A percentile compares a stretch with the other conserved stretches of the same genome.
These are phyloP conservation scores for Forsythia suspensa DNA, from an alignment of 257 asterid species.

Conservation along the genomic window DNA sequence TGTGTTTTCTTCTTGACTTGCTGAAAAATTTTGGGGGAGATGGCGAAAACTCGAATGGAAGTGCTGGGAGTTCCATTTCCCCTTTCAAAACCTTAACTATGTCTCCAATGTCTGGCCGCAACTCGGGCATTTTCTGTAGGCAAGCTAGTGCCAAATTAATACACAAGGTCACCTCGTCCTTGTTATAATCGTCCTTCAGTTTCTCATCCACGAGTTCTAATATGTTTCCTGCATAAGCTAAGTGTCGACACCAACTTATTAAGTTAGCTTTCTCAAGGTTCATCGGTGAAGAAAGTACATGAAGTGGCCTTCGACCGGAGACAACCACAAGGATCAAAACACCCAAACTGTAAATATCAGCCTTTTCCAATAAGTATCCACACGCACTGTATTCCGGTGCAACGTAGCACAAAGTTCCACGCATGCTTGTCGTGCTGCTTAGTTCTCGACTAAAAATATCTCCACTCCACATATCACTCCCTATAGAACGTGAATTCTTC, in stretches of 20 bases:
- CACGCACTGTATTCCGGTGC: conserved; percentile 86
- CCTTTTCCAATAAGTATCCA: conserved; percentile 78
- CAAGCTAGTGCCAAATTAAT: conserved; percentile 89
- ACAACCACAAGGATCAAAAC: conserved; percentile 79
- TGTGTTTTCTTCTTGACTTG: conserved; percentile 8
- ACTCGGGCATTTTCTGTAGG: conserved; percentile 77
- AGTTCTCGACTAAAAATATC: conserved; percentile 83
- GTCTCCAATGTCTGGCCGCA: conserved; percentile 83
- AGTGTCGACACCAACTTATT: conserved; percentile 81
- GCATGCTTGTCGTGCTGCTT: conserved; percentile 98
- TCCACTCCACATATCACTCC: conserved; percentile 75
- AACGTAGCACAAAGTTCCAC: conserved; percentile 88
- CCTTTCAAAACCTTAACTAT: conserved; percentile 77
- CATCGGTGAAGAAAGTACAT: conserved; percentile 91
- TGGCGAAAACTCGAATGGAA: conserved; percentile 87
- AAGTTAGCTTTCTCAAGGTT: conserved; percentile 83
- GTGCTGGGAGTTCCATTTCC: conserved; percentile 69
- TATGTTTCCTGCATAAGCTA: conserved; percentile 69
- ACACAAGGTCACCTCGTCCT: conserved; percentile 74
- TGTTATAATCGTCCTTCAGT: conserved; percentile 47
- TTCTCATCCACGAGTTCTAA: conserved; percentile 81
- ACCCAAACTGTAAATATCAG: conserved; percentile 88
- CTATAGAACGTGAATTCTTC: conserved; percentile 46
- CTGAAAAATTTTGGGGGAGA: conserved; percentile 55
- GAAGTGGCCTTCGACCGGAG: conserved; percentile 92